Conservation (phyloP, 495 filamentous ascomycete species). For the Penicillium ochrochloron region DNA sequence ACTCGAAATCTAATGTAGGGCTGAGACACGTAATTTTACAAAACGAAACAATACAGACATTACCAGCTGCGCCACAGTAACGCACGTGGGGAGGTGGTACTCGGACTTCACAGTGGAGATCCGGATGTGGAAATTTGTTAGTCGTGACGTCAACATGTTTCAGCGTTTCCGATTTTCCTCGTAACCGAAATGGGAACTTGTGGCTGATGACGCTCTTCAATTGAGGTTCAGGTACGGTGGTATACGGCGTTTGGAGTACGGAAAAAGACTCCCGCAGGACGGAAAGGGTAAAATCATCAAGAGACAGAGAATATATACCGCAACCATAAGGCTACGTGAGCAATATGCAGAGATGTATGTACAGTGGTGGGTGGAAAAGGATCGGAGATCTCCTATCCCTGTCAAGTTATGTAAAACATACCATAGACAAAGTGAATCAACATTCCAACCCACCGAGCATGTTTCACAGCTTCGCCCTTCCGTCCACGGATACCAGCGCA, state of each 20-base stretch:
- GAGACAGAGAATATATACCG: neutral
- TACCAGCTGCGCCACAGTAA: constrained; percentile 22
- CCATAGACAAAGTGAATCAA: neutral
- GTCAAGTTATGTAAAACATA: neutral
- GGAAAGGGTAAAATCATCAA: neutral
- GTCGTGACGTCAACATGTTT: constrained; percentile 38
- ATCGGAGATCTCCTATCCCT: neutral
- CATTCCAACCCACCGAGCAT: neutral
- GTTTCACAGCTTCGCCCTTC: constrained; percentile 53
- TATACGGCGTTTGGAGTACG: neutral
- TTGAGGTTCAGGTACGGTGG: constrained; percentile 2
- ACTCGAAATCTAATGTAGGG: neutral
- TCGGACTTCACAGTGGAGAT: constrained; percentile 4
- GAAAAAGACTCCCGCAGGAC: neutral
- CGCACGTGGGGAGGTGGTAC: constrained; percentile 24
- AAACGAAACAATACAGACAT: neutral
- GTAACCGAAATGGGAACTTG: constrained; percentile 3
- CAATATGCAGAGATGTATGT: neutral
- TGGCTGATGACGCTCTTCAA: constrained; percentile 24
- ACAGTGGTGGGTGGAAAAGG: neutral
- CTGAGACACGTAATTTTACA: constrained; percentile 3
- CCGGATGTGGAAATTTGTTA: constrained; percentile 18
- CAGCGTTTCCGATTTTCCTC: constrained; percentile 17
- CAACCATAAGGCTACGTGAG: neutral
- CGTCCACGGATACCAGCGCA: constrained; percentile 49